Base-by-base conservation (phyloP, 345 rosid genomes). In the Populus euphratica region DNA sequence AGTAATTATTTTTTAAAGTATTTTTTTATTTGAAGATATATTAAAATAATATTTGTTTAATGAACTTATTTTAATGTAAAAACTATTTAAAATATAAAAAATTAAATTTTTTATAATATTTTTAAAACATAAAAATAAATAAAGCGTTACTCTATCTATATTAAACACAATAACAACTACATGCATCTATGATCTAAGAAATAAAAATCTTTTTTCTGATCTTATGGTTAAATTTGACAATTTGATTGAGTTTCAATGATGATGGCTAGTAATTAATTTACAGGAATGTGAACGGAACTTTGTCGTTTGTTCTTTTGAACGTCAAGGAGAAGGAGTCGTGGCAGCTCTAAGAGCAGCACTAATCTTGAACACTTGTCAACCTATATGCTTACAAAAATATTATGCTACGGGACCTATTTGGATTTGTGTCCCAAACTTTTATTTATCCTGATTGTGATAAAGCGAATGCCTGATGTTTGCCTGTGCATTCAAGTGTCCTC, bases 331-430 rank as follows among this genome's bases (percentile, higher is more conserved):
- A 31, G 49, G 21, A 23, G 63, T 10, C 29, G 29, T 3, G 21
- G 59, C 61, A 20, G 23, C 23, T 6, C 11, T 2, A 3, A n/a
- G 29, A 21, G 27, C 63, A 59, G 27, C 63, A n/a, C 63, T n/a
- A 9, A n/a, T 23, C 29, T 41, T 11, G 5, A 59, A 21, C 63
- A 59, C 36, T 39, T 56, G 61, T 77, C 69, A 25, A 62, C 54
- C 27, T 47, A 50, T n/a, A 44, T 21, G 50, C 13, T 18, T 12
- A 61, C 23, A 39, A 20, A 20, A 27, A 49, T 20, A 66, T 54
- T 23, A 76, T 72, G 70, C 20, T 20, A 38, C 72, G 29, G 81
- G 76, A 74, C 74, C 80, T 70, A 35, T 17, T 23, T 27, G 79
- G 12, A 33, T 33, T 29, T 16, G 12, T 74, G 75, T 70, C 61